A percentile compares a stretch with the other conserved stretches of the same genome.
Evolutionary conservation across 1,284 basidiomycete species (phyloP).

Genomic region (Entoloma clypeatum): DNA sequence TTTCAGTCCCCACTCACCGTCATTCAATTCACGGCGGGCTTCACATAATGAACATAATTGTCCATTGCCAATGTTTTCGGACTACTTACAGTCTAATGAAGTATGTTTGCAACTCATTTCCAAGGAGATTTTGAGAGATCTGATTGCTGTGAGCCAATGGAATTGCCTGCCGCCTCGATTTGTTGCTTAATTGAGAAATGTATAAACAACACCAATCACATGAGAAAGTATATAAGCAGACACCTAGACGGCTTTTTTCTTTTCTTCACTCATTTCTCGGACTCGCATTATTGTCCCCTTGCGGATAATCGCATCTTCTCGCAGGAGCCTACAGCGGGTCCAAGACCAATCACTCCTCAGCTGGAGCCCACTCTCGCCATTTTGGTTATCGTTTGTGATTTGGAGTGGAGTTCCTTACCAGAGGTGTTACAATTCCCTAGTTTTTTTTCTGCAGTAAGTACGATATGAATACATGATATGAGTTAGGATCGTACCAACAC

Average conservation of each 20-base stretch:
- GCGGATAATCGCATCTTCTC: conserved; percentile 37
- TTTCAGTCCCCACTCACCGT: too few species aligned
- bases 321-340: conserved; percentile 51
- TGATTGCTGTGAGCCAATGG: background rate
- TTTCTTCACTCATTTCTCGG: conserved; percentile 43
- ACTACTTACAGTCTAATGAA: too few species aligned
- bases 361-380: conserved; percentile 43
- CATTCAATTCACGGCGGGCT: too few species aligned
- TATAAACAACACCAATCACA: conserved; percentile 12
- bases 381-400: conserved; percentile 35
- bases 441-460: too few species aligned
- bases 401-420: conserved; percentile 58
- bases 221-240: conserved; percentile 10
- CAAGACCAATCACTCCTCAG: conserved; percentile 40
- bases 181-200: too few species aligned
- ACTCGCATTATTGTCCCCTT: conserved; percentile 54
- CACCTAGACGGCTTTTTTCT: conserved; percentile 10
- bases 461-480: too few species aligned
- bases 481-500: too few species aligned
- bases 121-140: too few species aligned
- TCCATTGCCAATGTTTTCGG: too few species aligned
- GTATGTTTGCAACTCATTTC: too few species aligned
- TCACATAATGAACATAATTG: too few species aligned
- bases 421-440: conserved; percentile 37
- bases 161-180: too few species aligned